Base-by-base conservation (phyloP, 768 basidiomycete species). In the Nidularia pulvinata region DNA sequence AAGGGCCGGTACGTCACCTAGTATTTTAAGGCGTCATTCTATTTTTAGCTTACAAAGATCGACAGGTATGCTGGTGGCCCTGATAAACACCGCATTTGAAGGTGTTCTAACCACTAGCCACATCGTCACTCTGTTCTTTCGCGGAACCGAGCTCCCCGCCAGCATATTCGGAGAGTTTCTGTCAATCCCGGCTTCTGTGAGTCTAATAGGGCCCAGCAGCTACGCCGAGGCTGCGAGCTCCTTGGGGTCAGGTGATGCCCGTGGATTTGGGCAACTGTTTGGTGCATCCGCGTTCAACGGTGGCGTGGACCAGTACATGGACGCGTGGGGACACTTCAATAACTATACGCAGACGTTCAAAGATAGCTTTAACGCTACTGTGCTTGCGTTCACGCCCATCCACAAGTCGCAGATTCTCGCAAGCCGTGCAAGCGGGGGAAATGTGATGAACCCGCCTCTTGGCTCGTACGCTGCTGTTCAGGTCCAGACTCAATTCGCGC, bases 331-430 rank as follows among this genome's bases (percentile, higher is more conserved):
- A 6, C 60, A 65, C 32, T 70, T 55, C 54, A 57, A 33, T 22
- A 63, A 69, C 45, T 65, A 62, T 42, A 57, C 61, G 3, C 13
- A 1, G 6, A 45, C 58, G 2, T 59, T 58, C 53, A 42, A 53
- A n/a, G 52, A 54, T 6, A 54, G 59, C 14, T 46, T 67, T 32
- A 39, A 50, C 10, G 34, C 33, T 5, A 61, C 59, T 2, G 48
- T 57, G 0, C 45, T 69, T 13, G 62, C 64, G 2, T 68, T 70
- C 46, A 70, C 70, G 4, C 69, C 70, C 1, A 54, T 71, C 14
- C 55, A 57, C 1, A 44, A 65, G 19, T 54, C 63, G 1, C 67
- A 69, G 46, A 69, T 69, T 42, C 44, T 54, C 14, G 63, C 61
- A 16, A 63, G 69, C 9, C 52, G 57, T 4, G 57, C 50, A 10